Evolutionary conservation across 306 rosid genomes (phyloP), one percentile per base, ranked within the genome.

Genomic region (Delonix regia): DNA sequence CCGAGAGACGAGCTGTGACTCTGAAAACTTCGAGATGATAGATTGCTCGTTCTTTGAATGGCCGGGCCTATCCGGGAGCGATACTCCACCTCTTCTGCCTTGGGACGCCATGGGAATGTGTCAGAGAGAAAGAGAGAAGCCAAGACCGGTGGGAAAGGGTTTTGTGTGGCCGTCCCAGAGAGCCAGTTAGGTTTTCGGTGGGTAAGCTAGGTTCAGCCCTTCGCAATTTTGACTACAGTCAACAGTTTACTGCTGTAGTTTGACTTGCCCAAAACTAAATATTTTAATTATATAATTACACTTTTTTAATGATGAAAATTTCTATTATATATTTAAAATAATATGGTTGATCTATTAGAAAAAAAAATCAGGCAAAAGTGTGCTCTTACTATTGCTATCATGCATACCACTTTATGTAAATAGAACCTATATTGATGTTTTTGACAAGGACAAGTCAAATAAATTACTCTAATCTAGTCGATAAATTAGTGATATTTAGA

Each of bases 11-110:
- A 89, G 41, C 11, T 86, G 72, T 25, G 97, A 90, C 76, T 82
- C 87, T 0, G 92, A 83, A 48, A 94, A 34, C 82, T 42, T 89
- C 14, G 90, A 49, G 45, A 91, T 78, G 15, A 90, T 48, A n/a
- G 61, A 69, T 5, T 11, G 39, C 28, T 80, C 74, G 9, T 78
- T 85, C 53, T 60, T 87, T 22, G 80, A 73, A 36, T 87, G 75
- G 72, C 72, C 72, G 5, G 91, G 90, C 53, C 91, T 81, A 38
- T 87, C 91, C 0, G 94, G 98, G 49, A 94, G 94, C 2, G 97
- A 91, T 22, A 94, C 76, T 67, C 98, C 97, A 48, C 97, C 97
- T 90, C 80, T 88, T 45, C 91, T 82, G 14, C 82, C 81, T 81
- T 78, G 87, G 30, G 92, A 85, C 82, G 98, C 90, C 97, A 91